Evolutionary conservation across 345 rosid genomes (phyloP).

Genomic region (Bruguiera sexangula): DNA sequence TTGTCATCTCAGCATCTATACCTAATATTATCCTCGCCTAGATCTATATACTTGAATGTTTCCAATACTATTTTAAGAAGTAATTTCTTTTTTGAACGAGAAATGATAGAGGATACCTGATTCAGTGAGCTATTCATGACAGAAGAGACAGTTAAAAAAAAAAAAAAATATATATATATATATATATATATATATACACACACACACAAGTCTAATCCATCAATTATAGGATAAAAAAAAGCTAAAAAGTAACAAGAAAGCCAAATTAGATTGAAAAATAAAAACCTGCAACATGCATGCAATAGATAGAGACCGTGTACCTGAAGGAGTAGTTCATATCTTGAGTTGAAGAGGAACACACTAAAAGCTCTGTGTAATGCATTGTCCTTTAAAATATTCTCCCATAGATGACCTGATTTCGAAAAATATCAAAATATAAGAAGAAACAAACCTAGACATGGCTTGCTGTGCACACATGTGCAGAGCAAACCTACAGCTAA

Average conservation of each 20-base stretch:
- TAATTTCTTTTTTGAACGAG: too few relatives aligned
- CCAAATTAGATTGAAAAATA: neutral
- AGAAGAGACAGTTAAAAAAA: too few relatives aligned
- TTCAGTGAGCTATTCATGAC: too few relatives aligned
- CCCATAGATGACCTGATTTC: conserved; percentile 88
- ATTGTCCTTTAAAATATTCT: conserved; percentile 73
- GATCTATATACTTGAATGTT: too few relatives aligned
- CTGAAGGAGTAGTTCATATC: conserved; percentile 96
- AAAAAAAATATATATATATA: too few relatives aligned
- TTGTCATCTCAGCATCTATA: too few relatives aligned
- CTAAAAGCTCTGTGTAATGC: conserved; percentile 96
- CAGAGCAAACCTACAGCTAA: too few relatives aligned
- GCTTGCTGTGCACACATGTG: neutral
- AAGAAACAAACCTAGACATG: neutral
- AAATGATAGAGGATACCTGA: too few relatives aligned
- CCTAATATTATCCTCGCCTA: too few relatives aligned
- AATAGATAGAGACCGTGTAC: conserved; percentile 28
- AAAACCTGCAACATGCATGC: neutral
- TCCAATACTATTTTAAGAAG: too few relatives aligned
- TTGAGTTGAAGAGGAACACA: conserved; percentile 89
- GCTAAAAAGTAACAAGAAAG: neutral
- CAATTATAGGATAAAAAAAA: neutral
- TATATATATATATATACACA: too few relatives aligned
- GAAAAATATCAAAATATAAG: neutral
- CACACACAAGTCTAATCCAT: too few relatives aligned